Base-by-base conservation (phyloP, 176 grass and related monocot species). In the Aegilops longissima region DNA sequence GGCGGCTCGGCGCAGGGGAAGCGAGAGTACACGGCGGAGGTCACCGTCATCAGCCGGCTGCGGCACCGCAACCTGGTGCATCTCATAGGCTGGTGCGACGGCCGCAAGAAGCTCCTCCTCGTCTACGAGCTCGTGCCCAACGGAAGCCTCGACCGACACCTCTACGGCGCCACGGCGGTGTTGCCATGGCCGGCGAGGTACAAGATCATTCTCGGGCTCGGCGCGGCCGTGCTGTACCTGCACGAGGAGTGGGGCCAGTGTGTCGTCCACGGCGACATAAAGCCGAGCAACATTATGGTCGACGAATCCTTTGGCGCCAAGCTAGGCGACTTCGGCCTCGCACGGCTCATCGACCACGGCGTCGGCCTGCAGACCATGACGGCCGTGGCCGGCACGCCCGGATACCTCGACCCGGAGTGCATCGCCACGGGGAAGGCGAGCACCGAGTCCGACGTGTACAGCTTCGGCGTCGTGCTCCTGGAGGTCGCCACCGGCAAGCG, bases 391-490 rank as follows among this genome's bases (percentile, higher is more conserved):
- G 69, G 69, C 69, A 72, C 69, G 20, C 20, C 38, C 0, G 69
- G 69, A 10, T 71, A 71, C 68, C 35, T 71, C 18, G 68, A 71
- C 34, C 68, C 68, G 68, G 35, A 71, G 7, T 36, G 35, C 34
- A 36, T 71, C 17, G 35, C 8, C 35, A 71, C 68, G 9, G 18
- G 35, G 18, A 71, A 71, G 35, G 34, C 68, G 34, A 39, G 31
- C 34, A 40, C 4, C 18, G 68, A 10, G 34, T 71, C 59, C 6
- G 94, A 93, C 66, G 89, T 96, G 21, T 93, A 96, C 85, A 96
- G 91, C 81, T 93, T 90, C 58, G 92, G 94, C 3, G 94, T 97
- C 49, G 94, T 97, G 67, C 86, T 97, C 51, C 80, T 97, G 18
- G 94, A 97, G 80, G 25, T 65, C 12, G 62, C 62, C 62, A 29